These are phyloP conservation scores for Rubroshorea leprosula DNA, from an alignment of 345 rosid genomes.

Conservation along the genomic window DNA sequence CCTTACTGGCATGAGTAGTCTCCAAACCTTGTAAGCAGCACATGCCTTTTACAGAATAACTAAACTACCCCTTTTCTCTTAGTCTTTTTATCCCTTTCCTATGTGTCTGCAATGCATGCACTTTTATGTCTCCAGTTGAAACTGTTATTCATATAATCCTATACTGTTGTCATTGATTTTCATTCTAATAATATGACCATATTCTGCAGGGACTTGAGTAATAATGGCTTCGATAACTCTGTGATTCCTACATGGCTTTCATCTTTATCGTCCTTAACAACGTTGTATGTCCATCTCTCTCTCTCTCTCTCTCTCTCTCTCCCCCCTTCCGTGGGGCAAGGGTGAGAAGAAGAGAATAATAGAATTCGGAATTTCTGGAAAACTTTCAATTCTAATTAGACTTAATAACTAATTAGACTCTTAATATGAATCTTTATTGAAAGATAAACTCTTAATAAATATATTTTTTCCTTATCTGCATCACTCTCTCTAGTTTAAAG, in stretches of 20 bases:
- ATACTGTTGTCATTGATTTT: not conserved
- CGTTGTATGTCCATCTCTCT: conserved; percentile 49
- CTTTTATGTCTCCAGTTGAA: not conserved
- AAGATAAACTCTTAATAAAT: too few species aligned
- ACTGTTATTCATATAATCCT: too few species aligned
- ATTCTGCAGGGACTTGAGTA: conserved; percentile 71
- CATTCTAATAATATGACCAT: not conserved
- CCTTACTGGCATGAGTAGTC: conserved; percentile 45
- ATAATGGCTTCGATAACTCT: conserved; percentile 49
- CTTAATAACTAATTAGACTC: too few species aligned
- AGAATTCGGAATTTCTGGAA: too few species aligned
- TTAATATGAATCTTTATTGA: too few species aligned
- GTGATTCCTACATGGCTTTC: conserved; percentile 58
- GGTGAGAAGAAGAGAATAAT: too few species aligned
- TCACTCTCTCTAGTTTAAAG: too few species aligned
- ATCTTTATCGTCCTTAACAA: conserved; percentile 40
- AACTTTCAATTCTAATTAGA: too few species aligned
- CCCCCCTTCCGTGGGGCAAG: not conserved
- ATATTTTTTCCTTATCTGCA: too few species aligned
- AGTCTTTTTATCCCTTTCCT: not conserved
- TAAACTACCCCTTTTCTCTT: not conserved
- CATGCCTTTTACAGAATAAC: not conserved
- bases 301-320: not conserved
- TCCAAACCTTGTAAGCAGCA: conserved; percentile 59
- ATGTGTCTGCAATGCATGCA: too few species aligned